A percentile compares a stretch with the other conserved stretches of the same genome.
Evolutionary conservation across 352 stramenopile genomes (phyloP).

Genomic region (Pythium dissotocum): DNA sequence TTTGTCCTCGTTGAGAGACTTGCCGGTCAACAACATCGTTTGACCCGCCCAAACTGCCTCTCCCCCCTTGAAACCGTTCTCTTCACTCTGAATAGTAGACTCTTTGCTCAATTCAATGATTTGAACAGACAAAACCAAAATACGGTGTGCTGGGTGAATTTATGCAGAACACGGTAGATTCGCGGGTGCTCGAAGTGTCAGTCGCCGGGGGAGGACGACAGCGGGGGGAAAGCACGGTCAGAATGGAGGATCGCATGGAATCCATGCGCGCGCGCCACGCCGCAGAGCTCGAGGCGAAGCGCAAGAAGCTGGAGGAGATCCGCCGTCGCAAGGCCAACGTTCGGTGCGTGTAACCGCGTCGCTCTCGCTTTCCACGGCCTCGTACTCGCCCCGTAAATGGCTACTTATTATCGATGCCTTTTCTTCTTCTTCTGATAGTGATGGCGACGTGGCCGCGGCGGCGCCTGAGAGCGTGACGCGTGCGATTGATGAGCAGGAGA

Average conservation of each 20-base stretch:
- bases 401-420: neutral
- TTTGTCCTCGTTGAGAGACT: neutral
- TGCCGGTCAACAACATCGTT: too few relatives aligned
- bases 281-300: conserved; percentile 86
- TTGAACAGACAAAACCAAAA: neutral
- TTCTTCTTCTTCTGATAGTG: conserved; percentile 21
- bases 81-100: neutral
- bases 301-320: conserved; percentile 90
- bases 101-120: neutral
- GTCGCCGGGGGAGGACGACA: conserved; percentile 1
- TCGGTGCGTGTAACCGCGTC: conserved; percentile 35
- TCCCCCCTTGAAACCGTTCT: neutral
- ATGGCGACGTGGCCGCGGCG: conserved; percentile 45
- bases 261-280: conserved; percentile 77
- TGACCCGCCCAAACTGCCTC: neutral
- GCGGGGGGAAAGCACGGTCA: neutral
- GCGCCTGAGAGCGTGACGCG: conserved; percentile 47
- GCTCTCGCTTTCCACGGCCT: neutral
- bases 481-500: conserved; percentile 61
- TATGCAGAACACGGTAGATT: conserved; percentile 4
- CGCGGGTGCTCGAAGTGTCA: conserved; percentile 5
- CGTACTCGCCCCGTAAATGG: neutral
- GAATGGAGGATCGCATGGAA: conserved; percentile 26
- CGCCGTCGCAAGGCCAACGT: conserved; percentile 80
- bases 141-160: neutral